Base-by-base conservation (phyloP, 768 basidiomycete genomes). In the Agaricus blazei region DNA sequence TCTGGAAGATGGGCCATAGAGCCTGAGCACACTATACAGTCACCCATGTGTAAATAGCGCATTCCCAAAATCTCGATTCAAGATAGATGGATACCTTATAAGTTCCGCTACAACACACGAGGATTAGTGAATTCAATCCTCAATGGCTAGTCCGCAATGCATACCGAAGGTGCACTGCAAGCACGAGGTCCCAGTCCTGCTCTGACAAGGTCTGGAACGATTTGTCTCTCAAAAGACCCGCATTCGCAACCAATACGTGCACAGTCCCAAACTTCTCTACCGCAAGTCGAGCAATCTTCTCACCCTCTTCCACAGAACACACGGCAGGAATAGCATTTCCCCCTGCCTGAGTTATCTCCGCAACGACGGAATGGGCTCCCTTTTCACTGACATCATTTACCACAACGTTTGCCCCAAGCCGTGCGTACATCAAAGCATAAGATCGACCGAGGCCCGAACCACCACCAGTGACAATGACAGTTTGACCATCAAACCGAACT, bases 1-100 rank as follows among this genome's bases (percentile, higher is more conserved):
- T 88, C 70, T 90, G 88, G 82, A 99, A 98, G 62, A 92, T 74
- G 0, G 95, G 93, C 97, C 97, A 99, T 26, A 91, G 88, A 4
- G 96, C 97, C 65, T 96, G 90, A 28, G 84, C 87, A 60, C 93
- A 94, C 89, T 93, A 57, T 93, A 57, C 4, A 45, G 43, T 6
- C 34, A n/a, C 47, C 15, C 19, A 19, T 36, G n/a, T 27, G 34
- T 42, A 15, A 36, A 36, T 43, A 38, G 45, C 26, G 48, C 15
- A 15, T 45, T 29, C 9, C 28, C n/a, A 14, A 24, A 29, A n/a
- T 27, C 12, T 4, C 37, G 6, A 9, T 9, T 19, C 19, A 19
- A 19, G 19, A 19, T 19, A 19, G 42, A 23, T 29, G 11, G n/a
- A 50, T 59, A 88, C 89, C 77, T 93, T 93, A 75, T 84, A 98